Evolutionary conservation across 768 basidiomycete genomes (phyloP).

Genomic region (Lentinula boryana): DNA sequence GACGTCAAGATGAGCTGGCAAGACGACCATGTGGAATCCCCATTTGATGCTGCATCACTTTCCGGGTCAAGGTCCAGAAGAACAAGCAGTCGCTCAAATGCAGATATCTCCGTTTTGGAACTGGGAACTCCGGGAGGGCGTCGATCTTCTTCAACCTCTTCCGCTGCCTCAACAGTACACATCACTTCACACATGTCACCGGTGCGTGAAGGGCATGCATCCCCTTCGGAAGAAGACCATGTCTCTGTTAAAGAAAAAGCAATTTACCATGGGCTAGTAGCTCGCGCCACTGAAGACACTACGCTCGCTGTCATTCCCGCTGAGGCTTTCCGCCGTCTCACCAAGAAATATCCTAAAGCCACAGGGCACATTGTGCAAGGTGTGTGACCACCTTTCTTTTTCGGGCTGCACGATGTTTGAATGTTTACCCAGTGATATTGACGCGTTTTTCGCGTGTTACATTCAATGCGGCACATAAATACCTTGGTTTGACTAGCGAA

Average conservation of each 20-base stretch:
- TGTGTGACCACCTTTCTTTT: constrained; percentile 18
- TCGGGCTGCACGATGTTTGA: constrained; percentile 1
- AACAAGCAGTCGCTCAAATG: constrained; percentile 38
- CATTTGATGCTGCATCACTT: constrained; percentile 17
- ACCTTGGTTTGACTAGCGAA: constrained; percentile 91
- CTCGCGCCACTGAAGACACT: constrained; percentile 90
- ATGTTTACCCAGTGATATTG: constrained; percentile 62
- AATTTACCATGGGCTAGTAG: constrained; percentile 69
- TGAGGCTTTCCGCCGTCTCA: constrained; percentile 89
- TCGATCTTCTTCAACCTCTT: constrained; percentile 52
- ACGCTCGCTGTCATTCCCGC: constrained; percentile 99
- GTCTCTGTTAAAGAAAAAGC: constrained; percentile 22
- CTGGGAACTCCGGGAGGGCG: constrained; percentile 35
- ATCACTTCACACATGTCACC: constrained; percentile 2
- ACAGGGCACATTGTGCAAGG: constrained; percentile 96
- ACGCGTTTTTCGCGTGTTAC: constrained; percentile 96
- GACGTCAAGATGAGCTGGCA: constrained; percentile 91
- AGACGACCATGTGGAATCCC: constrained; percentile 39
- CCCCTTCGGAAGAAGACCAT: constrained; percentile 1
- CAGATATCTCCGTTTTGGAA: constrained; percentile 60
- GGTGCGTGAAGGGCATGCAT: constrained; percentile 7
- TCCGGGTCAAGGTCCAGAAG: not conserved
- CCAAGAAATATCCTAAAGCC: constrained; percentile 95
- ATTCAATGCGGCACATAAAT: constrained; percentile 95
- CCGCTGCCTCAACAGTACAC: constrained; percentile 66